These are phyloP conservation scores for Curvularia eragrostidis DNA, from an alignment of 2,329 filamentous ascomycete genomes.

Conservation along the genomic window DNA sequence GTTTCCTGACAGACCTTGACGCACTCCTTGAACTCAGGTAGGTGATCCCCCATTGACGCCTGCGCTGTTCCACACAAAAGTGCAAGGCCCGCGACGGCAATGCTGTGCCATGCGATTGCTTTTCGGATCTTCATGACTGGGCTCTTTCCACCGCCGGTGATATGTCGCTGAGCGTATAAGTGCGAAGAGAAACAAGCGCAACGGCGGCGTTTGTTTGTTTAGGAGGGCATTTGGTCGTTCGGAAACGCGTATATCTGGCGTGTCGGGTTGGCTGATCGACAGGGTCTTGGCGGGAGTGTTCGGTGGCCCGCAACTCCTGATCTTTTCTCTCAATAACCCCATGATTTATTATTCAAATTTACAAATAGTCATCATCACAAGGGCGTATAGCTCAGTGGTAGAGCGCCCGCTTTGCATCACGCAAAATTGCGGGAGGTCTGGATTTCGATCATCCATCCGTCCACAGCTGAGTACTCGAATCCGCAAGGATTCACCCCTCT, in stretches of 20 bases:
- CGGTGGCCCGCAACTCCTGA: too few relatives aligned
- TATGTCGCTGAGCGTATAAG: neutral
- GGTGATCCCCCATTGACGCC: constrained; percentile 81
- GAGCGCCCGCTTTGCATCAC: constrained; percentile 46
- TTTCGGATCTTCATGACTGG: constrained; percentile 37
- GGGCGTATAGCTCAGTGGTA: constrained; percentile 48
- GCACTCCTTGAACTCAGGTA: constrained; percentile 88
- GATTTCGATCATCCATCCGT: constrained; percentile 37
- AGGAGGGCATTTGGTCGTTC: neutral
- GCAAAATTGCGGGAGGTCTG: constrained; percentile 38
- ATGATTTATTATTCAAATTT: too few relatives aligned
- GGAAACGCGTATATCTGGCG: neutral
- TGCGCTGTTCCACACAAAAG: constrained; percentile 49
- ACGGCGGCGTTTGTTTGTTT: constrained; percentile 4
- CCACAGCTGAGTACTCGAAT: constrained; percentile 6
- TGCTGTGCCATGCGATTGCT: constrained; percentile 32
- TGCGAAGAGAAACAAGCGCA: neutral
- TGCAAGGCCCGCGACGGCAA: constrained; percentile 28
- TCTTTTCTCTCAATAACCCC: too few relatives aligned
- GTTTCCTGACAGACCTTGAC: constrained; percentile 63
- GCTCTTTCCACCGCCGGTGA: neutral
- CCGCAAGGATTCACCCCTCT: neutral
- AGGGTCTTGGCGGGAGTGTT: constrained; percentile 12
- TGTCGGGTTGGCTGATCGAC: constrained; percentile 6
- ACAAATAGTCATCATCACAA: neutral